Evolutionary conservation across 495 filamentous ascomycete species (phyloP).

Genomic region (Aspergillus steynii): DNA sequence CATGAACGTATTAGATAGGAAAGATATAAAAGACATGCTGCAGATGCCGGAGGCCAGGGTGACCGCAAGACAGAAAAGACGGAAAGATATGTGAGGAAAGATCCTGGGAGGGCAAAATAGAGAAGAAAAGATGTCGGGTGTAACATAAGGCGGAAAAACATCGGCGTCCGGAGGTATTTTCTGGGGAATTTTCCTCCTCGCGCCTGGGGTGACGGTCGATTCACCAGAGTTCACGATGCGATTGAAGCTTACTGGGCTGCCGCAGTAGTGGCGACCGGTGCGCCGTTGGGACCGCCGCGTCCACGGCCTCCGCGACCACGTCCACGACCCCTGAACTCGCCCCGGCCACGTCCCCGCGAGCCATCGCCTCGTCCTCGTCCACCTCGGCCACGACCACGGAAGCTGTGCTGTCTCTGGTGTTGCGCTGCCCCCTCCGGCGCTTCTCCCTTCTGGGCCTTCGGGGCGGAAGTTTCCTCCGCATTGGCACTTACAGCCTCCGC

Average conservation of each 20-base stretch:
- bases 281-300: constrained; percentile 33
- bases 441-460: constrained; percentile 49
- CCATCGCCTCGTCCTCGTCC: constrained; percentile 53
- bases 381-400: constrained; percentile 53
- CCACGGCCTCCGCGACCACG: constrained; percentile 34
- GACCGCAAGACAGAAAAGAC: neutral
- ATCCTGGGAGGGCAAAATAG: neutral
- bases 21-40: constrained; percentile 3
- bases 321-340: constrained; percentile 44
- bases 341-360: constrained; percentile 56
- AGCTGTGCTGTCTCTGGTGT: constrained; percentile 48
- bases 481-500: constrained; percentile 52
- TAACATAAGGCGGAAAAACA: constrained; percentile 6
- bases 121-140: constrained; percentile 8
- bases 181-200: constrained; percentile 1
- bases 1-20: constrained; percentile 16
- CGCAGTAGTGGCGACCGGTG: constrained; percentile 25
- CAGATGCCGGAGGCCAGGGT: constrained; percentile 3
- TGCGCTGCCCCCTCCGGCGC: constrained; percentile 72
- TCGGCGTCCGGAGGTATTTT: constrained; percentile 4
- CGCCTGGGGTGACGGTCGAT: constrained; percentile 7
- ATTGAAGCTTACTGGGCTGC: constrained; percentile 17
- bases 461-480: constrained; percentile 58
- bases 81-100: neutral
- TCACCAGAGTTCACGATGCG: constrained; percentile 6